phyloP scores from a whole-genome alignment of 2,329 filamentous ascomycete genomes.

The Purpureocillium takamizusanense region DNA sequence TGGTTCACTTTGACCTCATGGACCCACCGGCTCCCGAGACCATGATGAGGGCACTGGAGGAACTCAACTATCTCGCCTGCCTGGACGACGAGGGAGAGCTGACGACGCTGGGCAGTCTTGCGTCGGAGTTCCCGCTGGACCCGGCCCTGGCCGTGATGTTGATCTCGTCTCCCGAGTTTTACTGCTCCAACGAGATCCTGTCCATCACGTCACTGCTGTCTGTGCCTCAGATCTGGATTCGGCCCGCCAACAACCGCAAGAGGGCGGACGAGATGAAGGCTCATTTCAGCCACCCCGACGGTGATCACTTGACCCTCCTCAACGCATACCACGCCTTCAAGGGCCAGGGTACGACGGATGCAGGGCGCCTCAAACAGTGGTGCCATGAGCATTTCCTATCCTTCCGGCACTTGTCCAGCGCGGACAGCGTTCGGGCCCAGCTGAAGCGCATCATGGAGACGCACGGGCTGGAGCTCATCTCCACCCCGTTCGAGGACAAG shows the following conservation, averaged over 20 bases:
- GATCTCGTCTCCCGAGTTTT: conserved; percentile 94
- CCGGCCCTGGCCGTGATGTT: conserved; percentile 94
- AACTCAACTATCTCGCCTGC: conserved; percentile 94
- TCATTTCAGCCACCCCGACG: conserved; percentile 84
- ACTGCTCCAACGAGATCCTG: conserved; percentile 96
- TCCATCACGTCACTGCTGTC: conserved; percentile 91
- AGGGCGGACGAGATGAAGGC: conserved; percentile 96
- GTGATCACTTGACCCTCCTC: conserved; percentile 90
- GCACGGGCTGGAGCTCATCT: conserved; percentile 74
- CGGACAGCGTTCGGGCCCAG: conserved; percentile 88
- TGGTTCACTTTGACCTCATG: conserved; percentile 98
- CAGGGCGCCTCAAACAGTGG: conserved; percentile 73
- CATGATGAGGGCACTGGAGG: conserved; percentile 93
- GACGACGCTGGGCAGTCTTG: conserved; percentile 73
- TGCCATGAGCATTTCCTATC: conserved; percentile 96
- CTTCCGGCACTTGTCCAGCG: conserved; percentile 77
- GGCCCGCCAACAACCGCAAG: conserved; percentile 76
- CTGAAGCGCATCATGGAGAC: conserved; percentile 96
- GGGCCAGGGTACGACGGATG: conserved; percentile 49
- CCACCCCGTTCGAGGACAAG: conserved; percentile 87
- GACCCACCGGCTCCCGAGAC: conserved; percentile 96
- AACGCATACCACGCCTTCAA: conserved; percentile 99
- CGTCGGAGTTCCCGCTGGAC: conserved; percentile 92
- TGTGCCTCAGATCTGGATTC: conserved; percentile 87
- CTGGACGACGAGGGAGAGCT: conserved; percentile 94